phyloP scores from a whole-genome alignment of 2,329 filamentous ascomycete genomes.

The Penicillium sclerotiorum region DNA sequence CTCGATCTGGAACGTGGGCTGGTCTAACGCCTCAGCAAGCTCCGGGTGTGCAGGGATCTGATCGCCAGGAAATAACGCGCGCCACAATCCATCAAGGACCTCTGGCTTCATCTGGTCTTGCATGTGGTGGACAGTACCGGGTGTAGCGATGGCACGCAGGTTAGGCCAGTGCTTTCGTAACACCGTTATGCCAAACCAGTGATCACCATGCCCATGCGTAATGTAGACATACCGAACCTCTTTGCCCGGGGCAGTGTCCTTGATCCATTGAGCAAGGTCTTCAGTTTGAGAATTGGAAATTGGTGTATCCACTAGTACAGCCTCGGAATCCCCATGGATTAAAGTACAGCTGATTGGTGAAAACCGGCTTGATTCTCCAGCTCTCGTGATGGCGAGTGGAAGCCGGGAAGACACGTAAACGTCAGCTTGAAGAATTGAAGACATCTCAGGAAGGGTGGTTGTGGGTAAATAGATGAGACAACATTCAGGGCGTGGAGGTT shows the following conservation, averaged over 20 bases:
- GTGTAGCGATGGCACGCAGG: constrained; percentile 19
- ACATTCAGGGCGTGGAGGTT: too few relatives aligned
- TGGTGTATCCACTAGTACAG: constrained; percentile 46
- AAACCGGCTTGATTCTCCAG: not conserved
- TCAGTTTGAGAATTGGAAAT: constrained; percentile 28
- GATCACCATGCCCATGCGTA: constrained; percentile 48
- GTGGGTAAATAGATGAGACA: too few relatives aligned
- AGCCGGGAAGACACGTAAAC: not conserved
- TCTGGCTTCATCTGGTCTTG: constrained; percentile 13
- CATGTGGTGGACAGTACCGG: constrained; percentile 22
- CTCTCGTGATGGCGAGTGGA: not conserved
- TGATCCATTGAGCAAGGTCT: constrained; percentile 41
- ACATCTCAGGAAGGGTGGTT: too few relatives aligned
- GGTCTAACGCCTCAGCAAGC: not conserved
- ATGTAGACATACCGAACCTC: constrained; percentile 43
- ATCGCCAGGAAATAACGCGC: not conserved
- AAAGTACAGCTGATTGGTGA: constrained; percentile 24
- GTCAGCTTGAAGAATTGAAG: not conserved
- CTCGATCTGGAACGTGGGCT: constrained; percentile 8
- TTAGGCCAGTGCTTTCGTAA: constrained; percentile 35
- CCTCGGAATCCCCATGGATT: constrained; percentile 30
- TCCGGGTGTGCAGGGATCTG: not conserved
- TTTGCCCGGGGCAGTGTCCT: constrained; percentile 28
- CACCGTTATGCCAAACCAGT: constrained; percentile 40
- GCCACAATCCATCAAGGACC: not conserved